These are phyloP conservation scores for Acanthamoeba royreba DNA, from an alignment of 208 protist genomes.

Conservation along the genomic window DNA sequence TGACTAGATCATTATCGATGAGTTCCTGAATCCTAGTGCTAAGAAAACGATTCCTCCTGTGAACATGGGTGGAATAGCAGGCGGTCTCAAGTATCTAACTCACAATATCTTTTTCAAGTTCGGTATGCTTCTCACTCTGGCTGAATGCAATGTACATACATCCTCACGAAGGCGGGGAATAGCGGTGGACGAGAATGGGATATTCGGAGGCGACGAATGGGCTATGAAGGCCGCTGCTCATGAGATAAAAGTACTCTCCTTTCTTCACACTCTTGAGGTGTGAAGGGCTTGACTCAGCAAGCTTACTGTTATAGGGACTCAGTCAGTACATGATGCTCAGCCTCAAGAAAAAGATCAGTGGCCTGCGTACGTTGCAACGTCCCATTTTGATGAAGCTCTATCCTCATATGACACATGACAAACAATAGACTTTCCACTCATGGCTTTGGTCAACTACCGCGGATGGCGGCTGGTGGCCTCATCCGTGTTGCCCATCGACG, in stretches of 20 bases:
- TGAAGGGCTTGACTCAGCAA: neutral
- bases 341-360: neutral
- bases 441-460: conserved; percentile 31
- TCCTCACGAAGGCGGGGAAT: no score
- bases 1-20: conserved; percentile 31
- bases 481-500: conserved; percentile 11
- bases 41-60: conserved; percentile 28
- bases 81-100: conserved; percentile 46
- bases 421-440: neutral
- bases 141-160: no score
- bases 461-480: neutral
- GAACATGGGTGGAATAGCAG: conserved; percentile 37
- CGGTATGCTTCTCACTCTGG: neutral
- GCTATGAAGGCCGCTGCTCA: conserved; percentile 41
- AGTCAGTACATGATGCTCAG: conserved; percentile 10
- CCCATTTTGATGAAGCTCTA: neutral
- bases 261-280: neutral
- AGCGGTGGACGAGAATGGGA: conserved; percentile 35
- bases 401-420: neutral
- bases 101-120: conserved; percentile 58
- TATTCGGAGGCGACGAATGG: conserved; percentile 18
- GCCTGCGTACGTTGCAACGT: neutral
- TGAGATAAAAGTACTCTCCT: neutral
- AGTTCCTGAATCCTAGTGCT: neutral
- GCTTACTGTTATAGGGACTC: neutral